These are phyloP conservation scores for Breviolum minutum DNA, from an alignment of 73 alveolate genomes.

Conservation along the genomic window DNA sequence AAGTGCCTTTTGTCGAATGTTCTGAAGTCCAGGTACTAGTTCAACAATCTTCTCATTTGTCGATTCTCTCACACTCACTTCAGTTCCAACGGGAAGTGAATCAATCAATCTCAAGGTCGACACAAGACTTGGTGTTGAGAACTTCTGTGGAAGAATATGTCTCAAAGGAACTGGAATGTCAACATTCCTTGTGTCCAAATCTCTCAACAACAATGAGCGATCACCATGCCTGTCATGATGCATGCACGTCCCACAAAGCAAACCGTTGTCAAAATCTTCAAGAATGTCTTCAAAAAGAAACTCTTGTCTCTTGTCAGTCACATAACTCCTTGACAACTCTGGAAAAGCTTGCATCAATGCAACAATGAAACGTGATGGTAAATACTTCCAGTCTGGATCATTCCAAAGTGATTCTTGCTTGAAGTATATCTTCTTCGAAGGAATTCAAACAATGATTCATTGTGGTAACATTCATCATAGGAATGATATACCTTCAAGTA, in stretches of 20 bases:
- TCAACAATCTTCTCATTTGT: background rate
- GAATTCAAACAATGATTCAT: no score
- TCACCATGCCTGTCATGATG: background rate
- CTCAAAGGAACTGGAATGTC: background rate
- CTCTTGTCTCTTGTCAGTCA: background rate
- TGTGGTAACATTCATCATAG: no score
- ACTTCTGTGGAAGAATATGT: background rate
- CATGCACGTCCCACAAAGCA: background rate
- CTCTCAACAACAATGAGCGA: background rate
- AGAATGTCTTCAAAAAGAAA: background rate
- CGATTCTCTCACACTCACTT: background rate
- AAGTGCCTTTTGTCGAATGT: background rate
- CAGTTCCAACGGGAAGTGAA: background rate
- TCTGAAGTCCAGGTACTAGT: background rate
- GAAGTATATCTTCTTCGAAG: no score
- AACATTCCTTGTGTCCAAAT: background rate
- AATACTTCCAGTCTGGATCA: no score
- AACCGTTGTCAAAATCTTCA: slow-evolving; percentile 5
- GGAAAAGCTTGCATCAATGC: background rate
- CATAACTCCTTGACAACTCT: background rate
- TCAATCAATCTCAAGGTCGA: background rate
- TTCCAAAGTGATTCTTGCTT: background rate
- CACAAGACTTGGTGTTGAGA: background rate
- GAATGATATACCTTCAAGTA: background rate
- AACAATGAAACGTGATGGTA: background rate